A percentile compares a stretch with the other conserved stretches of the same genome.
Evolutionary conservation across 2,329 filamentous ascomycete genomes (phyloP).

Genomic region (Trichoderma arundinaceum): DNA sequence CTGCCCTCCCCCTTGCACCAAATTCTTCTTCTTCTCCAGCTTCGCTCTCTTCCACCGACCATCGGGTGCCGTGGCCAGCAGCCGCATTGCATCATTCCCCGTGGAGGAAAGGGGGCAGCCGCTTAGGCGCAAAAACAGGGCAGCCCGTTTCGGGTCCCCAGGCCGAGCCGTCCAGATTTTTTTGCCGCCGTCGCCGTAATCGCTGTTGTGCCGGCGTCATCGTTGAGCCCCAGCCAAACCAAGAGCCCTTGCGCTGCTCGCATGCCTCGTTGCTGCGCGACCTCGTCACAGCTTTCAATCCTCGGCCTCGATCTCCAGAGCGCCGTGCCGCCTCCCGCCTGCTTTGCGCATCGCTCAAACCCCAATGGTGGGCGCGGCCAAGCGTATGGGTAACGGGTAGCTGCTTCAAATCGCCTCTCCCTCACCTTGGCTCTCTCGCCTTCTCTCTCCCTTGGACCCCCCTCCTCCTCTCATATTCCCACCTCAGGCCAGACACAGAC

Average conservation of each 20-base stretch:
- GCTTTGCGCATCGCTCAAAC: slow-evolving; percentile 27
- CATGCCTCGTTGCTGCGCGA: slow-evolving; percentile 47
- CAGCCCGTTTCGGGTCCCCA: too few species aligned
- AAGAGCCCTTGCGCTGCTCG: slow-evolving; percentile 35
- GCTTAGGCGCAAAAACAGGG: not conserved
- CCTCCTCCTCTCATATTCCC: slow-evolving; percentile 11
- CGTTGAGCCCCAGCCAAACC: slow-evolving; percentile 32
- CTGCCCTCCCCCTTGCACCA: slow-evolving; percentile 29
- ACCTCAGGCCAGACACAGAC: slow-evolving; percentile 6
- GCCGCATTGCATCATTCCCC: slow-evolving; percentile 14
- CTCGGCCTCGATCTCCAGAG: slow-evolving; percentile 29
- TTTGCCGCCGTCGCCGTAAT: slow-evolving; percentile 21
- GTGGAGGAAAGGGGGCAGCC: slow-evolving; percentile 19
- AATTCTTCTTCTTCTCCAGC: slow-evolving; percentile 13
- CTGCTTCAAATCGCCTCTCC: slow-evolving; percentile 35
- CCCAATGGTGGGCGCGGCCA: slow-evolving; percentile 32
- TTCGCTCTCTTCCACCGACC: not conserved
- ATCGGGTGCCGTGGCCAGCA: slow-evolving; percentile 10
- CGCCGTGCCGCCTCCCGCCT: slow-evolving; percentile 28
- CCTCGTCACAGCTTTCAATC: slow-evolving; percentile 34
- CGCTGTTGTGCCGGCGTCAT: slow-evolving; percentile 28
- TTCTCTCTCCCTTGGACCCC: slow-evolving; percentile 1
- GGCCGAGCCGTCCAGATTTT: not conserved
- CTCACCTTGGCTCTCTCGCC: not conserved
- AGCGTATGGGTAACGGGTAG: slow-evolving; percentile 37